Evolutionary conservation across 2,329 filamentous ascomycete species (phyloP).

Genomic region (Neonectria magnoliae): DNA sequence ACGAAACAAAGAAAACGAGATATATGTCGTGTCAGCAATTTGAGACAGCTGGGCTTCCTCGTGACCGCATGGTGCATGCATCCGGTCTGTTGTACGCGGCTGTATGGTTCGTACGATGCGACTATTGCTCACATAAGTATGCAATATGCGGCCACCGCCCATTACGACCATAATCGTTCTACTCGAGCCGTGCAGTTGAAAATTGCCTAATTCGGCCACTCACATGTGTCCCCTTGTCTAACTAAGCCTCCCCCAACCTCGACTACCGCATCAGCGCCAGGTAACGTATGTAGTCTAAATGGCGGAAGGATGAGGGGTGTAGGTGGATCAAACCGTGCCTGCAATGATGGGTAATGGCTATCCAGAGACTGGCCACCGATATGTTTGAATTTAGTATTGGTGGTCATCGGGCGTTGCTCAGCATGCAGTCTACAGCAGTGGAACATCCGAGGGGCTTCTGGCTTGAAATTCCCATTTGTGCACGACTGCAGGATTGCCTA

Average conservation of each 20-base stretch:
- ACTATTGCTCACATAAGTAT: slow-evolving; percentile 1
- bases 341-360: slow-evolving; percentile 8
- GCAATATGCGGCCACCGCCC: background rate
- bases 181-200: background rate
- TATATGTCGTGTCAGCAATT: background rate
- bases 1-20: background rate
- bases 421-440: background rate
- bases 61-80: slow-evolving; percentile 23
- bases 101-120: slow-evolving; percentile 2
- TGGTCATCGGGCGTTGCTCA: background rate
- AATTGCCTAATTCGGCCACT: slow-evolving; percentile 10
- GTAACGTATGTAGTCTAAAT: background rate
- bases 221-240: background rate
- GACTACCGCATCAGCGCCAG: background rate
- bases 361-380: background rate
- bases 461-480: slow-evolving; percentile 10
- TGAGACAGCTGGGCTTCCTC: slow-evolving; percentile 5
- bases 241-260: slow-evolving; percentile 1
- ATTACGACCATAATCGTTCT: background rate
- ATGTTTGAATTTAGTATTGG: background rate
- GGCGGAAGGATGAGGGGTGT: background rate
- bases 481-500: background rate
- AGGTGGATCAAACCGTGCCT: slow-evolving; percentile 4
- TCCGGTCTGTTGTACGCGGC: slow-evolving; percentile 15
- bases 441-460: background rate